phyloP scores from a whole-genome alignment of 1,139 yeast genomes.

The Hanseniaspora sp. region DNA sequence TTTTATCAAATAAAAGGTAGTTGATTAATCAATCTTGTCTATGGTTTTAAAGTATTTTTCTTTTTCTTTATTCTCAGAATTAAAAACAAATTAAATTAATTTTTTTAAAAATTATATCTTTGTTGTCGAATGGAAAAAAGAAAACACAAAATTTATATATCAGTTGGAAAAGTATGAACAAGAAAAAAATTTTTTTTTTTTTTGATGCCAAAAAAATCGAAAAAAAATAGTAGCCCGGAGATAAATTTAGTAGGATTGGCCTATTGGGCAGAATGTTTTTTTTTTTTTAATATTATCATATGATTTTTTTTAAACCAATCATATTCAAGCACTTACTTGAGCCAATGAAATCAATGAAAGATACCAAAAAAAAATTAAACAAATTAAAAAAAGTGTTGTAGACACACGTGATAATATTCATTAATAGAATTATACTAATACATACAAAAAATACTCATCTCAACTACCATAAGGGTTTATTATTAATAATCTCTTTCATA shows the following conservation, averaged over 20 bases:
- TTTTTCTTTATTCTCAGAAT: not conserved
- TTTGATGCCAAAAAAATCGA: not conserved
- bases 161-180: not conserved
- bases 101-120: too few species aligned
- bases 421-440: too few species aligned
- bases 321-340: not conserved
- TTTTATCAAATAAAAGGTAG: not conserved
- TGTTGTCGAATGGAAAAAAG: too few species aligned
- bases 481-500: not conserved
- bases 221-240: too few species aligned
- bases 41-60: not conserved
- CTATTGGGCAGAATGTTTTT: not conserved
- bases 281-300: not conserved
- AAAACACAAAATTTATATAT: too few species aligned
- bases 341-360: not conserved
- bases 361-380: not conserved
- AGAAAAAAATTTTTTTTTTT: not conserved
- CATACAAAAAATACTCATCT: not conserved
- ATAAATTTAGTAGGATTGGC: too few species aligned
- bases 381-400: not conserved
- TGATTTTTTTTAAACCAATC: not conserved
- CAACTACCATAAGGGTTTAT: constrained; percentile 6
- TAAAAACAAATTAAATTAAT: not conserved
- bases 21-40: not conserved
- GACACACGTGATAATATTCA: not conserved